Percentiles rank a stretch among this genome's conserved stretches.
Evolutionary conservation across 2,329 filamentous ascomycete species (phyloP).

Genomic region (Curvularia lunata): DNA sequence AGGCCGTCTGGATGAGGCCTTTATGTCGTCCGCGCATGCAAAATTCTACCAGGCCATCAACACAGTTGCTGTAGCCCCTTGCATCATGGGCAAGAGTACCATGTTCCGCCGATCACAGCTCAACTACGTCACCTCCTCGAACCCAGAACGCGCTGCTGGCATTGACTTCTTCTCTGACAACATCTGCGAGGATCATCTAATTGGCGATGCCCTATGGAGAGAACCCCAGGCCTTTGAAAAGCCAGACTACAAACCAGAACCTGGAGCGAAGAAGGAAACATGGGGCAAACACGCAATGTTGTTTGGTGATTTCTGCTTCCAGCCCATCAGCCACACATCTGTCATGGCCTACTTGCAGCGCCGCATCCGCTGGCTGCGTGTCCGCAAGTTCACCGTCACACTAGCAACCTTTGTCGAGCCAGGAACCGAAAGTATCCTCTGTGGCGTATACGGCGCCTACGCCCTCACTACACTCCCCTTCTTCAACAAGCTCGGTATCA

Average conservation of each 20-base stretch:
- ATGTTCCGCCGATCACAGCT: slow-evolving; percentile 97
- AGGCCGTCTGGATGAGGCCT: slow-evolving; percentile 89
- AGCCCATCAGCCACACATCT: slow-evolving; percentile 85
- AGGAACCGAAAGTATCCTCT: slow-evolving; percentile 86
- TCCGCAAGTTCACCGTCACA: slow-evolving; percentile 91
- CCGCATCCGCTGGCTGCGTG: slow-evolving; percentile 86
- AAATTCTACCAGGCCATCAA: slow-evolving; percentile 99
- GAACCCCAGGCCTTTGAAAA: slow-evolving; percentile 52
- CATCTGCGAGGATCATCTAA: slow-evolving; percentile 97
- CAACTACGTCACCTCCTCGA: slow-evolving; percentile 69
- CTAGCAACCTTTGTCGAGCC: slow-evolving; percentile 90
- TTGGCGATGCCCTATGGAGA: slow-evolving; percentile 89
- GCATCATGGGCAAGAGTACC: slow-evolving; percentile 95
- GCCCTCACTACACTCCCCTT: slow-evolving; percentile 75
- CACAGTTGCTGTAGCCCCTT: slow-evolving; percentile 86
- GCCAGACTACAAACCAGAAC: slow-evolving; percentile 29
- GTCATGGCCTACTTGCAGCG: slow-evolving; percentile 78
- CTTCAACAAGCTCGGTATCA: slow-evolving; percentile 62
- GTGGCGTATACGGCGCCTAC: slow-evolving; percentile 79
- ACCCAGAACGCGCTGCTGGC: slow-evolving; percentile 63
- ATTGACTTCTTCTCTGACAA: slow-evolving; percentile 94
- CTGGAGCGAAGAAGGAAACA: slow-evolving; percentile 42
- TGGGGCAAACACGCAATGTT: slow-evolving; percentile 83
- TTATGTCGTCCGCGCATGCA: slow-evolving; percentile 90
- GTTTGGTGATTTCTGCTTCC: slow-evolving; percentile 84